These are phyloP conservation scores for Botryotinia globosa DNA, from an alignment of 2,329 filamentous ascomycete genomes.

Conservation along the genomic window DNA sequence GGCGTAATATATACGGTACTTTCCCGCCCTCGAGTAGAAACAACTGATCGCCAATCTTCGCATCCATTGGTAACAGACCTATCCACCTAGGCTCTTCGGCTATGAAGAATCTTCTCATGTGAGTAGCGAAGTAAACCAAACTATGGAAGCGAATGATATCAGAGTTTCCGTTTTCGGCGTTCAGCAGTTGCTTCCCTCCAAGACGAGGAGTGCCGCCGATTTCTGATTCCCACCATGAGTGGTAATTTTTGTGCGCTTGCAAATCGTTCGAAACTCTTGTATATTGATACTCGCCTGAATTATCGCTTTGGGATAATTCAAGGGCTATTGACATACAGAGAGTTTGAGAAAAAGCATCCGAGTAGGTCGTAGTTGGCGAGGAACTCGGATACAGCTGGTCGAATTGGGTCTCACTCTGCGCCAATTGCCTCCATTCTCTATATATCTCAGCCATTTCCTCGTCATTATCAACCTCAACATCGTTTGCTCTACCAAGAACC, in stretches of 20 bases:
- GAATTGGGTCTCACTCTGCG: background rate
- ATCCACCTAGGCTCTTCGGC: background rate
- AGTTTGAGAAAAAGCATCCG: background rate
- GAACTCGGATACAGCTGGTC: background rate
- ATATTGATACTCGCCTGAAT: background rate
- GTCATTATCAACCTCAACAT: background rate
- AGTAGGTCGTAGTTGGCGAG: background rate
- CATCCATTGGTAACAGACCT: background rate
- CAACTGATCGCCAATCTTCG: background rate
- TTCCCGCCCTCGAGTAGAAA: background rate
- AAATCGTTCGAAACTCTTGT: background rate
- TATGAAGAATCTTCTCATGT: background rate
- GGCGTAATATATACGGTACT: background rate
- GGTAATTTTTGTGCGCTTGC: background rate
- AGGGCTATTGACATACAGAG: background rate
- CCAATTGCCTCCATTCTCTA: background rate
- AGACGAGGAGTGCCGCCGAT: background rate
- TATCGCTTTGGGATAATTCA: background rate
- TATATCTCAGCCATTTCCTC: background rate
- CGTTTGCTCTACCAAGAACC: background rate
- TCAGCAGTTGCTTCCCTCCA: background rate
- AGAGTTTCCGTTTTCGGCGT: background rate
- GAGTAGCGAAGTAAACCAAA: background rate
- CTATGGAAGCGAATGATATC: background rate
- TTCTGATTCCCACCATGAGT: background rate